phyloP scores from a whole-genome alignment of 208 protist species.

The Leishmania arabica region DNA sequence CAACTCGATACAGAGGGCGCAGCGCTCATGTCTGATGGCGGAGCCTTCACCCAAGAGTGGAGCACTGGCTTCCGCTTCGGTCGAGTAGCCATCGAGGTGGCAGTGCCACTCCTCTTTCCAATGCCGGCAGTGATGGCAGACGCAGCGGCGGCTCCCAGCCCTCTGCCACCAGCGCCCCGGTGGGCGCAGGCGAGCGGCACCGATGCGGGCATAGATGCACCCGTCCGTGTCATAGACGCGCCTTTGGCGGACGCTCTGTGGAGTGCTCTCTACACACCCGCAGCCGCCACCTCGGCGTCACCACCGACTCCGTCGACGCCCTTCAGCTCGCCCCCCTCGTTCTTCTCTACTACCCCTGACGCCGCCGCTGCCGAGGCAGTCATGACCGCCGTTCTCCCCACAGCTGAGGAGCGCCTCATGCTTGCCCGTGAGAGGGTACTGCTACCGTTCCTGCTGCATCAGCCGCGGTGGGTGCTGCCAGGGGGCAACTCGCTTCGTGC shows the following conservation, averaged over 20 bases:
- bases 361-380: neutral
- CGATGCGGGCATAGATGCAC: neutral
- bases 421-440: conserved; percentile 44
- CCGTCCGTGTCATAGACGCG: neutral
- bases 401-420: conserved; percentile 24
- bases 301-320: neutral
- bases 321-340: neutral
- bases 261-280: conserved; percentile 13
- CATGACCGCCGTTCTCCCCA: neutral
- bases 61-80: neutral
- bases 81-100: conserved; percentile 11
- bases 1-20: conserved; percentile 3
- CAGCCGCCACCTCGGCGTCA: neutral
- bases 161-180: neutral
- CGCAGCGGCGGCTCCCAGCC: neutral
- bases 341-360: neutral
- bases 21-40: neutral
- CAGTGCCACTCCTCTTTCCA: neutral
- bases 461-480: conserved; percentile 12
- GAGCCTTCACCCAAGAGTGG: neutral
- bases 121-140: neutral
- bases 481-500: neutral
- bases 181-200: neutral
- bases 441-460: conserved; percentile 39
- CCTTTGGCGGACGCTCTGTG: conserved; percentile 23